Conservation (phyloP, 2,329 filamentous ascomycete genomes). For the Elsinoe ampelina region DNA sequence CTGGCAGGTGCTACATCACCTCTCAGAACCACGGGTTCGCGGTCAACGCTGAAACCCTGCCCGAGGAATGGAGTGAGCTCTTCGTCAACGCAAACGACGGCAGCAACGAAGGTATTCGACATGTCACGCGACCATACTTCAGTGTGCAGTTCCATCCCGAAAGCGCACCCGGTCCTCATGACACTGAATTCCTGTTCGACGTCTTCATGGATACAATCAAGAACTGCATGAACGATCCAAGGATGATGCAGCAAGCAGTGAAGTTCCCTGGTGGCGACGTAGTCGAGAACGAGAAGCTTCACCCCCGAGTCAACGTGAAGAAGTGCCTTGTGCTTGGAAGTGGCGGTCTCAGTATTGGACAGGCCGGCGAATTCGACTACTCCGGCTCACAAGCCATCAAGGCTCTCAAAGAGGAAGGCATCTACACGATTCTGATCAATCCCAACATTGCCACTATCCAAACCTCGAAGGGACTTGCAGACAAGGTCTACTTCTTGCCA, state of each 20-base stretch:
- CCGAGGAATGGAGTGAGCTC: conserved; percentile 77
- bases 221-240: conserved; percentile 57
- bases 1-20: conserved; percentile 95
- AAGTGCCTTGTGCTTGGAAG: conserved; percentile 92
- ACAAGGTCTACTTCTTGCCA: conserved; percentile 97
- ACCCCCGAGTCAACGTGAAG: conserved; percentile 77
- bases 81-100: conserved; percentile 98
- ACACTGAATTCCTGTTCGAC: conserved; percentile 95
- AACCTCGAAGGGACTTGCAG: conserved; percentile 91
- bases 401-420: conserved; percentile 92
- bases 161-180: conserved; percentile 86
- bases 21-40: conserved; percentile 98
- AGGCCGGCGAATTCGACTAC: conserved; percentile 98
- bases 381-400: conserved; percentile 98
- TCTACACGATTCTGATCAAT: conserved; percentile 97
- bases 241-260: conserved; percentile 62
- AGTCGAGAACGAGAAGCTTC: conserved; percentile 65
- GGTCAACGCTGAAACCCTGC: conserved; percentile 69
- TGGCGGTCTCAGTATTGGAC: conserved; percentile 92
- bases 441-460: conserved; percentile 99
- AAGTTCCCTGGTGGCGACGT: conserved; percentile 77
- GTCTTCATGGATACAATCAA: conserved; percentile 85
- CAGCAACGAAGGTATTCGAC: conserved; percentile 95
- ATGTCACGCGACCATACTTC: conserved; percentile 79
- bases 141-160: conserved; percentile 99